phyloP scores from a whole-genome alignment of 371 early-diverging fungal species.

The Mortierella sp. region DNA sequence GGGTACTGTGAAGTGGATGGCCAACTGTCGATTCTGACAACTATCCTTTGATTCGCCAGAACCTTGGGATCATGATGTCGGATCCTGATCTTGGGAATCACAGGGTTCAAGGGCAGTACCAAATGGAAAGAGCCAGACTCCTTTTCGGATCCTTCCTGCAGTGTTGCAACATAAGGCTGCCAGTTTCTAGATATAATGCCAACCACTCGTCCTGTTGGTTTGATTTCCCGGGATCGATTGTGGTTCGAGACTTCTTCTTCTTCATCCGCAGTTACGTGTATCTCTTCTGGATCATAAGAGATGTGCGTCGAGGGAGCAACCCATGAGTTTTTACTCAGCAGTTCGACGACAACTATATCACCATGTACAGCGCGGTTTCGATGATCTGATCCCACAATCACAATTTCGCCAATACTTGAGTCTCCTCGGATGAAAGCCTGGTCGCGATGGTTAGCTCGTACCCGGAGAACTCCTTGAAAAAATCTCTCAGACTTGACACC shows the following conservation, averaged over 20 bases:
- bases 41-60: conserved; percentile 83
- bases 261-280: conserved; percentile 58
- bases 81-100: conserved; percentile 93
- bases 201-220: conserved; percentile 80
- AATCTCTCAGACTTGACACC: conserved; percentile 71
- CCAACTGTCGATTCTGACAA: conserved; percentile 94
- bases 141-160: conserved; percentile 72
- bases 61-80: conserved; percentile 80
- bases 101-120: conserved; percentile 84
- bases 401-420: conserved; percentile 65
- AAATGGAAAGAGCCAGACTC: conserved; percentile 74
- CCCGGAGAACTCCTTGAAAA: conserved; percentile 66
- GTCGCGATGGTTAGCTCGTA: conserved; percentile 64
- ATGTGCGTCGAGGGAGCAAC: conserved; percentile 63
- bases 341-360: conserved; percentile 84
- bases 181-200: conserved; percentile 90
- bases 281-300: conserved; percentile 60
- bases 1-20: conserved; percentile 83
- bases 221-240: conserved; percentile 29
- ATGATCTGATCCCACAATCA: conserved; percentile 75
- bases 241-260: conserved; percentile 32
- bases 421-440: conserved; percentile 70
- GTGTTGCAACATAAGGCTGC: conserved; percentile 91
- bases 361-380: conserved; percentile 90
- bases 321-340: conserved; percentile 78